These are phyloP conservation scores for Colletotrichum echinochloae DNA, from an alignment of 2,329 filamentous ascomycete genomes.

Conservation along the genomic window DNA sequence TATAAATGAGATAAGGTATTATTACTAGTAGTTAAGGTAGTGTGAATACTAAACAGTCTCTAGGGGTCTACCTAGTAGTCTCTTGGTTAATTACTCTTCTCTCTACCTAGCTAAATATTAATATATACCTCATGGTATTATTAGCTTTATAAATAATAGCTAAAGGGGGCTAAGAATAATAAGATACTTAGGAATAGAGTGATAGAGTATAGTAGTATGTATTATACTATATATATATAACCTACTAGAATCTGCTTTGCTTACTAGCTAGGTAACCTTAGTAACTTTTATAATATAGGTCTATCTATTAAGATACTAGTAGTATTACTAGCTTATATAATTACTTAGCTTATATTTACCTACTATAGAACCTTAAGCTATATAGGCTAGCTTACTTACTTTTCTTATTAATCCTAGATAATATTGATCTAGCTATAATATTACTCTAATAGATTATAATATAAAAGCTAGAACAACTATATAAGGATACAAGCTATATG, in stretches of 20 bases:
- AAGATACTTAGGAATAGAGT: background rate
- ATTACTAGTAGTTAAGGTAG: background rate
- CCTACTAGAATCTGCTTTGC: background rate
- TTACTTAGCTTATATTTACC: background rate
- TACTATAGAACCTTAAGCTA: background rate
- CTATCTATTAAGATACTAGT: background rate
- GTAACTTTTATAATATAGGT: background rate
- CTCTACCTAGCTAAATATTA: background rate
- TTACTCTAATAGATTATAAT: constrained; percentile 31
- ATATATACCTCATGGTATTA: background rate
- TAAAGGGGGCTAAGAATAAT: background rate
- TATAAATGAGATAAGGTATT: too few species aligned
- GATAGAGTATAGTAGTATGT: background rate
- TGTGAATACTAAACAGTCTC: background rate
- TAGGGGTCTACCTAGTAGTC: background rate
- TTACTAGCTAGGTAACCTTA: background rate
- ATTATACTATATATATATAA: background rate
- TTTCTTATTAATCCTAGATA: background rate
- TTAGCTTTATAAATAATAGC: background rate
- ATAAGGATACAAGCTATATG: constrained; percentile 9
- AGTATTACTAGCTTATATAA: background rate
- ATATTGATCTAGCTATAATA: constrained; percentile 15
- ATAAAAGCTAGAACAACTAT: constrained; percentile 21
- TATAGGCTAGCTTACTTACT: background rate
- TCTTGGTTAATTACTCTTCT: background rate